Base-by-base conservation (phyloP, 495 filamentous ascomycete genomes). In the Venustampulla echinocandica region DNA sequence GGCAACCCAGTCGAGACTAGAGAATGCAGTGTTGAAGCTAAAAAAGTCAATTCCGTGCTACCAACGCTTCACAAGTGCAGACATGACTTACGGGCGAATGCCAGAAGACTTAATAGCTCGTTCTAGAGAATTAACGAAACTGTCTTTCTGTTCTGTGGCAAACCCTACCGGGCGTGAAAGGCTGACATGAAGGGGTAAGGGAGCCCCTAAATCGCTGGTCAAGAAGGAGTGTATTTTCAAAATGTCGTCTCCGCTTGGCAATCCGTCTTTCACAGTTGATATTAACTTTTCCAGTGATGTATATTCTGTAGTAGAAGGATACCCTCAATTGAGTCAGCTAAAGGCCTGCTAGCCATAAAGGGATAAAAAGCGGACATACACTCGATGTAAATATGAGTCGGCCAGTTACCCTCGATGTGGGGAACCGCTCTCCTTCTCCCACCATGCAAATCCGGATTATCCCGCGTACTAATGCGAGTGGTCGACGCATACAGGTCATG, bases 331-430 rank as follows among this genome's bases (percentile, higher is more conserved):
- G 23, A 34, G 28, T 56, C 41, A 59, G 57, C 47, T 11, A 19
- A 35, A 34, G 10, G 47, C 43, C 11, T 25, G 21, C 18, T 10
- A 25, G 14, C 21, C 7, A 17, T n/a, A n/a, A 52, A 47, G 44
- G 40, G 3, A 10, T 23, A 20, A 19, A 24, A 30, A 33, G 42
- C 13, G 36, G 20, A 67, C 80, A 61, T 72, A 90, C 90, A 98
- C 70, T 97, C 90, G 45, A 97, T 69, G 62, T 93, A 98, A 17
- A 96, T 55, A 63, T 95, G 89, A 14, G 80, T 88, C 1, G 92
- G 85, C 92, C 92, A 98, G 65, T 85, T 85, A 18, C 92, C 92
- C 42, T 84, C 76, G 10, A 90, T 67, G 63, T 98, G 92, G 2
- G 92, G 90, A 33, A 78, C 84, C 33, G 77, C 75, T 19, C 92